These are phyloP conservation scores for Gossypium bickii DNA, from an alignment of 345 rosid species.

Conservation along the genomic window DNA sequence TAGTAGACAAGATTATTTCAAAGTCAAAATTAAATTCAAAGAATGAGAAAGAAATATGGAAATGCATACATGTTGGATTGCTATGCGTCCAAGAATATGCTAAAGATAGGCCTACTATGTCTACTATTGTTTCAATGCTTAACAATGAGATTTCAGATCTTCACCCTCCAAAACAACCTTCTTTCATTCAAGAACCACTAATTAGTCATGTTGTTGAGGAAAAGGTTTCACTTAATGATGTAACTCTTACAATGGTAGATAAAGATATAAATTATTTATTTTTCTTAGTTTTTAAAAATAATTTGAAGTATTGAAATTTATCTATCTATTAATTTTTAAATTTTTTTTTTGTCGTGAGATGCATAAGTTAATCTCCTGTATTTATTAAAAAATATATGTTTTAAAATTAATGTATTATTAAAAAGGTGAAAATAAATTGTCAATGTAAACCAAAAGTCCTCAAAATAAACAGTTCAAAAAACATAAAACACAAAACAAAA, in stretches of 20 bases:
- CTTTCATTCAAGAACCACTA: background rate
- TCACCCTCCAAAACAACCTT: slow-evolving; percentile 20
- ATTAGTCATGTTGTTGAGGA: background rate
- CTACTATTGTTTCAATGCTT: background rate
- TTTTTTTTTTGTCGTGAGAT: too few relatives aligned
- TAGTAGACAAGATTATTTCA: background rate
- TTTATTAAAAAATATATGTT: too few relatives aligned
- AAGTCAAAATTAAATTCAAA: background rate
- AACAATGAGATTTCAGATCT: slow-evolving; percentile 21
- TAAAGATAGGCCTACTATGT: slow-evolving; percentile 20
- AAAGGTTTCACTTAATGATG: background rate
- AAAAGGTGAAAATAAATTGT: too few relatives aligned
- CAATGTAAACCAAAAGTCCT: too few relatives aligned
- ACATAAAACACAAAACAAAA: too few relatives aligned
- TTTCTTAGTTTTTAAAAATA: too few relatives aligned
- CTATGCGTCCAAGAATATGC: slow-evolving; percentile 26
- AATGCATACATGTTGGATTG: slow-evolving; percentile 20
- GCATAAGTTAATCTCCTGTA: too few relatives aligned
- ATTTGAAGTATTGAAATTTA: too few relatives aligned
- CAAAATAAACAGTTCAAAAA: too few relatives aligned
- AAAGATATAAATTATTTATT: background rate
- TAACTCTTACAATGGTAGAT: background rate
- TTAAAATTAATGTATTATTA: too few relatives aligned
- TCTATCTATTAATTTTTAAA: too few relatives aligned
- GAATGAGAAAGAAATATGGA: background rate